Base-by-base conservation (phyloP, 2,329 filamentous ascomycete species). In the Chrysoporthe cubensis region DNA sequence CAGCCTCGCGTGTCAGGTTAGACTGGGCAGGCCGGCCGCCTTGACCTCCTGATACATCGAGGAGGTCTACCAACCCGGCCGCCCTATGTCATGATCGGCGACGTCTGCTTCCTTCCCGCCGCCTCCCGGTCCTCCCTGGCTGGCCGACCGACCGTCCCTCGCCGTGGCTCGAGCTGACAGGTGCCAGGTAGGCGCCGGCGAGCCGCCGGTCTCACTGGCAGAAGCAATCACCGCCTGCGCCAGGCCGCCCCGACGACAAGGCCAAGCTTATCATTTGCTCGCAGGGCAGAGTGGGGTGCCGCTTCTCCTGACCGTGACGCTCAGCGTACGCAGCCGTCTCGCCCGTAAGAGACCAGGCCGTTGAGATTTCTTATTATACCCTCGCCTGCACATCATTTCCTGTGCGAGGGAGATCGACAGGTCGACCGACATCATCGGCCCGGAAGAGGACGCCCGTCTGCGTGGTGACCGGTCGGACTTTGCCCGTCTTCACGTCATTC, bases 11-110 rank as follows among this genome's bases (percentile, higher is more conserved):
- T 26, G 26, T 26, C 26, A 26, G 26, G 26, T 26, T 26, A 26
- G 26, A 52, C 18, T 52, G 18, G 58, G 40, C 59, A 42, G 34
- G 44, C 9, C 37, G 37, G 46, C 34, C 26, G n/a, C 37, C 46
- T 44, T 40, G n/a, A 21, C 63, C 52, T 62, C 59, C 62, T 66
- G 60, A 58, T n/a, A 65, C 58, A 26, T 52, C 58, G 43, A 66
- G 14, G 14, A 59, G 48, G 5, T n/a, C 40, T 59, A 59, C 52
- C 21, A 14, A 14, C 50, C 32, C 32, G 48, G 50, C 43, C 60
- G 34, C 46, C 46, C 21, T 56, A 62, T 67, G 67, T 67, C 65
- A 69, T 69, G 65, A 67, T 69, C 67, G 57, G 57, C 65, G 40
- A 18, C 43, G 40, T 57, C 37, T 66, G 44, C 56, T 63, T 48